Conservation (phyloP, 2,329 filamentous ascomycete species). For the Aspergillus neoniger region DNA sequence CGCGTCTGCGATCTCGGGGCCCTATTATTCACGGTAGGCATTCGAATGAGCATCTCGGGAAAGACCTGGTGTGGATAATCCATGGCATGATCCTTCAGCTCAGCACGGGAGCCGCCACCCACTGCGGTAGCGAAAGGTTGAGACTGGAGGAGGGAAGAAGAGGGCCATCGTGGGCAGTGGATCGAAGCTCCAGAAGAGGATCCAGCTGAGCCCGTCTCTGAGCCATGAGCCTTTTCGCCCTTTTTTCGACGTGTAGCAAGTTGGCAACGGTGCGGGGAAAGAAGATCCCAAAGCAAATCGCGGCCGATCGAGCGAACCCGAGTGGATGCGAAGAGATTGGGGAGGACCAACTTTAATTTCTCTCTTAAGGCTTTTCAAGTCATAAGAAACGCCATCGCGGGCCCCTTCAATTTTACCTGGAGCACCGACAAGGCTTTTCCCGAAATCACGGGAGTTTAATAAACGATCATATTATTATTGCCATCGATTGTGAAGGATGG, state of each 20-base stretch:
- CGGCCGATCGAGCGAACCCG: conserved; percentile 18
- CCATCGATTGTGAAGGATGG: conserved; percentile 1
- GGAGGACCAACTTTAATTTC: conserved; percentile 24
- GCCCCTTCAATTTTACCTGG: conserved; percentile 17
- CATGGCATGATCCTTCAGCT: conserved; percentile 8
- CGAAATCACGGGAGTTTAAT: background rate
- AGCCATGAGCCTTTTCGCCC: no score
- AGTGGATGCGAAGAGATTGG: conserved; percentile 20
- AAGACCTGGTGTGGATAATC: conserved; percentile 2
- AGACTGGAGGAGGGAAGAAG: background rate
- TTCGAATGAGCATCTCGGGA: conserved; percentile 1
- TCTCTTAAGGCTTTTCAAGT: conserved; percentile 19
- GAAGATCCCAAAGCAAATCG: conserved; percentile 24
- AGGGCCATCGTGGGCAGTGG: background rate
- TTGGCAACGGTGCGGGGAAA: conserved; percentile 27
- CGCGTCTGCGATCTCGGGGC: background rate
- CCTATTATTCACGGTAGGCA: background rate
- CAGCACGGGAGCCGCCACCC: conserved; percentile 1
- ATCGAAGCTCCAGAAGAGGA: conserved; percentile 5
- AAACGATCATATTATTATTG: background rate
- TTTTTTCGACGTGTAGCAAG: background rate
- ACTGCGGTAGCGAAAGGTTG: background rate
- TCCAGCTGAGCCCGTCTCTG: conserved; percentile 1
- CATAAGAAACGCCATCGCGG: conserved; percentile 15
- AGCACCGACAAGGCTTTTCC: background rate